A percentile compares a stretch with the other conserved stretches of the same genome.
Conservation (phyloP, 495 filamentous ascomycete species). For the Pyrenula aspistea region DNA sequence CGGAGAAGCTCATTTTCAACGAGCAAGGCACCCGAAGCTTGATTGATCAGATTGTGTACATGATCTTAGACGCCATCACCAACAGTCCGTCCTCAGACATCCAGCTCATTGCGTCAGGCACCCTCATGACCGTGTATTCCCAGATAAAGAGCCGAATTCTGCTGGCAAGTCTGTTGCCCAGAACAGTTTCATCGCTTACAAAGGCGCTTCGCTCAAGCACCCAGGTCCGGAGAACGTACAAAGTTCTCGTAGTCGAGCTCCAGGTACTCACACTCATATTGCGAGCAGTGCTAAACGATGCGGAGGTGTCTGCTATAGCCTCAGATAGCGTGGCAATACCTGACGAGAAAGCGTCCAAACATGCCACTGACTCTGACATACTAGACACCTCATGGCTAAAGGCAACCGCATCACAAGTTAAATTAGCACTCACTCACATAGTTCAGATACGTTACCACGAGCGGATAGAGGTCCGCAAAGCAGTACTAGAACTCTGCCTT, state of each 20-base stretch:
- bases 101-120: constrained; percentile 52
- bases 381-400: constrained; percentile 60
- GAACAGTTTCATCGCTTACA: constrained; percentile 71
- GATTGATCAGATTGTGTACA: constrained; percentile 73
- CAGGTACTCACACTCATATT: constrained; percentile 47
- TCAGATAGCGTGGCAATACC: constrained; percentile 12
- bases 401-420: constrained; percentile 71
- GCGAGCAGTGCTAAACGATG: constrained; percentile 52
- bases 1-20: constrained; percentile 45
- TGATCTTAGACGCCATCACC: constrained; percentile 59
- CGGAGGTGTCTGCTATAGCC: constrained; percentile 7
- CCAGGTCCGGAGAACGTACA: constrained; percentile 49
- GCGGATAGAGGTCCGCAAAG: constrained; percentile 53
- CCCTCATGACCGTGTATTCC: constrained; percentile 48
- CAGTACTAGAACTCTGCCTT: constrained; percentile 58
- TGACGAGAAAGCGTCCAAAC: constrained; percentile 27
- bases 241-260: constrained; percentile 50
- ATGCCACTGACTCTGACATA: constrained; percentile 16
- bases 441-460: constrained; percentile 68
- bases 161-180: constrained; percentile 74
- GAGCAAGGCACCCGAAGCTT: constrained; percentile 45
- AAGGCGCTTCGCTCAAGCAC: constrained; percentile 60
- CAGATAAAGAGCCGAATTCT: constrained; percentile 57
- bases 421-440: constrained; percentile 69
- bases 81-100: constrained; percentile 47